Evolutionary conservation across 257 asterid species (phyloP).

Genomic region (Catharanthus roseus): DNA sequence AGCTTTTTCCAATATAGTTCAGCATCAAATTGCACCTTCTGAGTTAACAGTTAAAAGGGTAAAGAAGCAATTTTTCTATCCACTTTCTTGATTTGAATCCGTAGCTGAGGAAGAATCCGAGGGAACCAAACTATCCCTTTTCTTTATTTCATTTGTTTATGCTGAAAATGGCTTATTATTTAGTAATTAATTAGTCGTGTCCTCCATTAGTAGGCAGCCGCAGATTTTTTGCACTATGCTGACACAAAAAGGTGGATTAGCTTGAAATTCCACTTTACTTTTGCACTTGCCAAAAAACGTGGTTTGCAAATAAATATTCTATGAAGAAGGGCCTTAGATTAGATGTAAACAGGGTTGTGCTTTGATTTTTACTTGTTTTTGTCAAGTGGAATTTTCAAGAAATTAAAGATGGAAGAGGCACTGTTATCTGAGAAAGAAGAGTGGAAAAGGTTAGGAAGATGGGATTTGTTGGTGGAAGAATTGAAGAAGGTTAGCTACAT

Average conservation of each 20-base stretch:
- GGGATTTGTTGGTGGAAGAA: conserved; percentile 15
- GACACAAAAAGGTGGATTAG: neutral
- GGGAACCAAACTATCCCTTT: too few species aligned
- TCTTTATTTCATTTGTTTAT: neutral
- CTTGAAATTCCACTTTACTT: neutral
- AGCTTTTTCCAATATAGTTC: too few species aligned
- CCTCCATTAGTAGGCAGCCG: neutral
- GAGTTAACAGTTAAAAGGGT: too few species aligned
- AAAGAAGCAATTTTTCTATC: too few species aligned
- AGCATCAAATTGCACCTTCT: too few species aligned
- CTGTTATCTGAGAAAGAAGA: neutral
- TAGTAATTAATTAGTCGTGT: too few species aligned
- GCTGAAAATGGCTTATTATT: too few species aligned
- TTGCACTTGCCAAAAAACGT: neutral
- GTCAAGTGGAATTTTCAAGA: neutral
- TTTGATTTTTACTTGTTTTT: neutral
- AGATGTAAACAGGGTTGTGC: too few species aligned
- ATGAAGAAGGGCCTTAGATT: neutral
- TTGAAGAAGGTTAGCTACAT: conserved; percentile 25
- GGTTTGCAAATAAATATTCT: neutral
- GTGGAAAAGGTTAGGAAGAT: conserved; percentile 3
- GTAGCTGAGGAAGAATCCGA: too few species aligned
- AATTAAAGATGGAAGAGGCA: conserved; percentile 2
- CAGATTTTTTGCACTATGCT: neutral
- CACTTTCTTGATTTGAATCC: too few species aligned